phyloP scores from a whole-genome alignment of 177 flowering plant genomes.

The Telopea speciosissima region DNA sequence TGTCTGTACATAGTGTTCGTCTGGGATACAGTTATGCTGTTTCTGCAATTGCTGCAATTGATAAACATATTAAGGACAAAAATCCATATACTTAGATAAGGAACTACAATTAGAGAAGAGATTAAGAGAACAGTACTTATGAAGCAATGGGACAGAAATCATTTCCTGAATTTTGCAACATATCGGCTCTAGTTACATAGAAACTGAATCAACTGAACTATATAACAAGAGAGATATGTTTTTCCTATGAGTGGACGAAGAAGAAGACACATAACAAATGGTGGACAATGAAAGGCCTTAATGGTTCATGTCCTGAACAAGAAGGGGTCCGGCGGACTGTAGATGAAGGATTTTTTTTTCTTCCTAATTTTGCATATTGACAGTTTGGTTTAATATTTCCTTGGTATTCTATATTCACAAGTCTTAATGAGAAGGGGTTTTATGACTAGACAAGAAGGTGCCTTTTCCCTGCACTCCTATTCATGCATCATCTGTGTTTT shows the following conservation, averaged over 20 bases:
- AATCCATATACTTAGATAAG: background rate
- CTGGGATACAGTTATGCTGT: constrained; percentile 93
- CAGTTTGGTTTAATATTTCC: too few species aligned
- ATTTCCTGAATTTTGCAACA: background rate
- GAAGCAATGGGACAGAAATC: background rate
- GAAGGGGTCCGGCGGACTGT: too few species aligned
- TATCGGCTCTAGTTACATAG: background rate
- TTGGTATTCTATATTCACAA: too few species aligned
- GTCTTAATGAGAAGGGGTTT: too few species aligned
- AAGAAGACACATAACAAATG: background rate
- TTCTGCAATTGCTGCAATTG: constrained; percentile 73
- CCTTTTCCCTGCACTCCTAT: too few species aligned
- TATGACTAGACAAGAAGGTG: too few species aligned
- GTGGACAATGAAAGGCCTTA: background rate
- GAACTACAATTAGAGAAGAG: background rate
- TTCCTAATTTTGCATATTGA: too few species aligned
- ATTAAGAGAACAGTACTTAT: background rate
- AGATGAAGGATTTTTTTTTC: too few species aligned
- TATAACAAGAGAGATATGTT: background rate
- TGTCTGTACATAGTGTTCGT: constrained; percentile 89
- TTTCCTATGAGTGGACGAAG: background rate
- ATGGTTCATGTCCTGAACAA: too few species aligned
- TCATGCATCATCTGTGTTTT: too few species aligned
- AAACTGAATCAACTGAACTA: background rate
- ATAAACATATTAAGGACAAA: constrained; percentile 7